A percentile compares a stretch with the other conserved stretches of the same genome.
Conservation (phyloP, 75 land plant genomes). For the Sequoia sempervirens region DNA sequence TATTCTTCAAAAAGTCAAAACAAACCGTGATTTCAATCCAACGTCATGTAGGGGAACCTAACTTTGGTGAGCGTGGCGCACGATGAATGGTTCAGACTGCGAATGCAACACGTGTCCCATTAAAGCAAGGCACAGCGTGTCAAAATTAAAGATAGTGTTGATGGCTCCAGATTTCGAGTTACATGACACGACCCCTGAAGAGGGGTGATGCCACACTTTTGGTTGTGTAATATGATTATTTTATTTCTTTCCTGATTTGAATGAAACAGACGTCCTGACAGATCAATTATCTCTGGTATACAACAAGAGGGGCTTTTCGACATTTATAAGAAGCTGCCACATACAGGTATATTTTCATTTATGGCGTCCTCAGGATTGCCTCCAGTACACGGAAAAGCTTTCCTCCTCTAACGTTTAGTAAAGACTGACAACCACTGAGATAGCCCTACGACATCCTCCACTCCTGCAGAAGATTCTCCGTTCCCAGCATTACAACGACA, state of each 20-base stretch:
- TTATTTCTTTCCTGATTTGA: neutral
- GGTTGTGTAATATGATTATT: neutral
- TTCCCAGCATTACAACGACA: too few relatives aligned
- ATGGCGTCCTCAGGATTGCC: neutral
- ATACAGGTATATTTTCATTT: neutral
- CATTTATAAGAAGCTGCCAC: neutral
- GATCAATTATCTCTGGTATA: too few relatives aligned
- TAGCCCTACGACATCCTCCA: too few relatives aligned
- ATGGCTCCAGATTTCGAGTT: neutral
- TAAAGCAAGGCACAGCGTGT: too few relatives aligned
- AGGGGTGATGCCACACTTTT: neutral
- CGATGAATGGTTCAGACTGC: neutral
- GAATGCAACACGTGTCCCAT: neutral
- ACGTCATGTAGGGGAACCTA: neutral
- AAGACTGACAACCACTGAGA: too few relatives aligned
- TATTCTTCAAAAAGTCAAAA: neutral
- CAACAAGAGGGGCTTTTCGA: too few relatives aligned
- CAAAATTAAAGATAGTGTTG: neutral
- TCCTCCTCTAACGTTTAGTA: too few relatives aligned
- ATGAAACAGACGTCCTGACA: neutral
- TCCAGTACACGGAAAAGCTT: neutral
- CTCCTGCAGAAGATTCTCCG: too few relatives aligned
- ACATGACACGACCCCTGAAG: neutral
- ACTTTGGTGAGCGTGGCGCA: neutral
- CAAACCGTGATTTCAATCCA: neutral